A percentile compares a stretch with the other conserved stretches of the same genome.
phyloP scores from a whole-genome alignment of 73 alveolate species.

The Symbiodinium natans region DNA sequence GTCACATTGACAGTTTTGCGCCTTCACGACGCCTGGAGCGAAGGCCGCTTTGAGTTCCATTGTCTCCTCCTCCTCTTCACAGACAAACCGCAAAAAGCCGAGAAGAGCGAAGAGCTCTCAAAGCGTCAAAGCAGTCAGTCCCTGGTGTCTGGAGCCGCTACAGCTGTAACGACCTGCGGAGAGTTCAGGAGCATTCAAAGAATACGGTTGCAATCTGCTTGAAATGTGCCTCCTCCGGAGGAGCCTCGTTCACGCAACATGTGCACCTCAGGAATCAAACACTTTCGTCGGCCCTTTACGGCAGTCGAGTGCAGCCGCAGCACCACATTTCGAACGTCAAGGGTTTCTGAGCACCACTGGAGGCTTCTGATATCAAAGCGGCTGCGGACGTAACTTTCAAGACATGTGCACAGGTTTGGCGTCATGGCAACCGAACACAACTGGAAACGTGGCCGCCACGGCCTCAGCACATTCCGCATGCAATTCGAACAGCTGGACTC shows the following conservation, averaged over 20 bases:
- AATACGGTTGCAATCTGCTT: not conserved
- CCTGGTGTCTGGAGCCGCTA: not conserved
- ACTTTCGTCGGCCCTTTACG: not conserved
- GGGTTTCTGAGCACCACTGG: no score
- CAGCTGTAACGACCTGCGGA: not conserved
- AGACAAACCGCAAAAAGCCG: not conserved
- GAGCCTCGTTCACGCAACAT: not conserved
- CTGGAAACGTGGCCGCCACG: no score
- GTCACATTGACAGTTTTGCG: no score
- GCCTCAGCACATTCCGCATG: no score
- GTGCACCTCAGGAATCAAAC: not conserved
- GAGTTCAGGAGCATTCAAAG: no score
- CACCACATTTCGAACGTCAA: not conserved
- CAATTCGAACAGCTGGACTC: no score
- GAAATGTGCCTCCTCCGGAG: not conserved
- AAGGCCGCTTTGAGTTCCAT: not conserved
- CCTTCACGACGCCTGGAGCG: no score
- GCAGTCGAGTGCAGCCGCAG: not conserved
- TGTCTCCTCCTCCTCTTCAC: not conserved
- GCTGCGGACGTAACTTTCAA: no score
- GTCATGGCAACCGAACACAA: no score
- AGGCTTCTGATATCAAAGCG: no score
- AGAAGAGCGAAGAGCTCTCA: no score
- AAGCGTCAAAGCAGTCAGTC: not conserved
- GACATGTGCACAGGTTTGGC: no score